These are phyloP conservation scores for Auriscalpium vulgare DNA, from an alignment of 768 basidiomycete species.

Conservation along the genomic window DNA sequence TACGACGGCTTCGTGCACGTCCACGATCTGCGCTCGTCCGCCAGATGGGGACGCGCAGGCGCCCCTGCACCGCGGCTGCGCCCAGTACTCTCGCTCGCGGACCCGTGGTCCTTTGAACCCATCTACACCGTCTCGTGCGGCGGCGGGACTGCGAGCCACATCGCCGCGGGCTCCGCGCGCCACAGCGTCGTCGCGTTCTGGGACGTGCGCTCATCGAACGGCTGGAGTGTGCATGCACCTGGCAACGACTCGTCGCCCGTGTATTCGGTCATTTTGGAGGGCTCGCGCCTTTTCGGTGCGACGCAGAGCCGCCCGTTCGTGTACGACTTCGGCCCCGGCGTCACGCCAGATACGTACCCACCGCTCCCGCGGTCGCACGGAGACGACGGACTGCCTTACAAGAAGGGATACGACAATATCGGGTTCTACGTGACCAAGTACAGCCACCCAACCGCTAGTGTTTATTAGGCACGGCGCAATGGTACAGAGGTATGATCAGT, in stretches of 20 bases:
- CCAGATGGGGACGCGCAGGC: slow-evolving; percentile 8
- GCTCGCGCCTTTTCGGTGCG: slow-evolving; percentile 70
- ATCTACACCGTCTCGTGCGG: slow-evolving; percentile 73
- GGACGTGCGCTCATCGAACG: slow-evolving; percentile 62
- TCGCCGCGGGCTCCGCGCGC: slow-evolving; percentile 71
- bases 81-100: slow-evolving; percentile 54
- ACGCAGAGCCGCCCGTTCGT: slow-evolving; percentile 74
- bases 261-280: slow-evolving; percentile 66
- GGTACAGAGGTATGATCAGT: no score
- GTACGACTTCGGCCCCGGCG: slow-evolving; percentile 69
- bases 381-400: slow-evolving; percentile 27
- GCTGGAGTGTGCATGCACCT: slow-evolving; percentile 78
- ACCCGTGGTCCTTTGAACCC: slow-evolving; percentile 65
- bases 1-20: slow-evolving; percentile 69
- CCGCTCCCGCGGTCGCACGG: slow-evolving; percentile 12
- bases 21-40: slow-evolving; percentile 61
- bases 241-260: slow-evolving; percentile 76
- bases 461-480: not conserved
- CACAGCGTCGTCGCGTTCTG: slow-evolving; percentile 77
- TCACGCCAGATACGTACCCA: slow-evolving; percentile 49
- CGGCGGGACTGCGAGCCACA: slow-evolving; percentile 55
- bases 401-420: slow-evolving; percentile 27
- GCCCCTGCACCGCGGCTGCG: slow-evolving; percentile 28
- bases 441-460: slow-evolving; percentile 20
- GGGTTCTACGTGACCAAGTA: slow-evolving; percentile 48